Base-by-base conservation (phyloP, 768 basidiomycete genomes). In the Rickenella mellea region DNA sequence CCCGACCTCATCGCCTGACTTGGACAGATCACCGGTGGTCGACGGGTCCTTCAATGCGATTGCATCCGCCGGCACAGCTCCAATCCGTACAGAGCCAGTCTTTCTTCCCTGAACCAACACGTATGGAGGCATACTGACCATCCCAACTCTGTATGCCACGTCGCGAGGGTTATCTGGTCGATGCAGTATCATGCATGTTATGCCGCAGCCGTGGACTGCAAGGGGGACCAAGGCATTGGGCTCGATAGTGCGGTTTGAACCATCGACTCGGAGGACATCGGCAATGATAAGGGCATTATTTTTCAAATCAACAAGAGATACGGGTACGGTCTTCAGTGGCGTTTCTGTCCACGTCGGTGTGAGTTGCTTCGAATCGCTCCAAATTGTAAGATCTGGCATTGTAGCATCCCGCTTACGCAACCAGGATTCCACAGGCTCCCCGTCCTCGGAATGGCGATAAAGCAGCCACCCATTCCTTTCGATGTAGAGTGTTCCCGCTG, bases 121-220 rank as follows among this genome's bases (percentile, higher is more conserved):
- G 31, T 54, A 56, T 10, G 55, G 40, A 2, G 55, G 53, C 4
- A 56, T 14, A 36, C 52, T 54, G 6, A 27, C 45, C 54, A 55
- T 55, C 9, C 50, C 54, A 12, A 53, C 52, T 26, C 49, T 47
- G 33, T 31, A 10, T 33, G 27, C 41, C 10, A 37, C 33, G 17
- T 17, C 27, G 22, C 45, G 39, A 7, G 45, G 40, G 28, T 41
- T 43, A 8, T 42, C 36, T 3, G 51, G 35, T 21, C 53, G 49
- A 32, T 48, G 22, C 7, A 55, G 28, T 11, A 55, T 39, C 49
- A 55, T 54, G 28, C 53, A 54, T 2, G 54, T 52, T 14, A 54
- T 43, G 1, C 54, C 54, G 26, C 45, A 45, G 15, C 51, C 51
- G 24, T 53, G 51, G 6, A 53, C 35, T 5, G 51, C 51, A 8